Evolutionary conservation across 2,329 filamentous ascomycete species (phyloP).

Genomic region (Daldinia sp.): DNA sequence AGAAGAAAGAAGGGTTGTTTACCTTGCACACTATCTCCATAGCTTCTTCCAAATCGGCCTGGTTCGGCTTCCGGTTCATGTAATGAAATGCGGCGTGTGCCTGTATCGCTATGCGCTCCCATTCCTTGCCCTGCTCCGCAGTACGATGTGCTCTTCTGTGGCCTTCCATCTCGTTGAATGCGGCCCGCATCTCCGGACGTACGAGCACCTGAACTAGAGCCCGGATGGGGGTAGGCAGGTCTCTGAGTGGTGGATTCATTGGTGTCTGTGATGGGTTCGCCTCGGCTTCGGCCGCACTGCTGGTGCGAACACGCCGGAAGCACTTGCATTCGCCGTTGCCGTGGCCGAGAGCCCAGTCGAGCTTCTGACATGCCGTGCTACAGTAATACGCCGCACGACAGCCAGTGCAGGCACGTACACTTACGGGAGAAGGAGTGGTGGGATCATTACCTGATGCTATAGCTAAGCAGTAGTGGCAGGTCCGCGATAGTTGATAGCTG

Average conservation of each 20-base stretch:
- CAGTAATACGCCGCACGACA: slow-evolving; percentile 66
- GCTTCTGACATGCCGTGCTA: slow-evolving; percentile 59
- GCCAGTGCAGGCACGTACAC: slow-evolving; percentile 56
- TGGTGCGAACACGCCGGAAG: slow-evolving; percentile 52
- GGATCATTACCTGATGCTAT: neutral
- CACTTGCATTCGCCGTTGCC: slow-evolving; percentile 62
- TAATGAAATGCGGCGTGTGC: slow-evolving; percentile 60
- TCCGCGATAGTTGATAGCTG: slow-evolving; percentile 50
- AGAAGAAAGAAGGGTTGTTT: neutral
- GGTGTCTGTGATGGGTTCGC: neutral
- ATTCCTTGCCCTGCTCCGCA: slow-evolving; percentile 48
- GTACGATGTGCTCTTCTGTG: slow-evolving; percentile 49
- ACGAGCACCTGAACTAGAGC: slow-evolving; percentile 62
- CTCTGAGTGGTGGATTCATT: no score
- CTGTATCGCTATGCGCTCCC: slow-evolving; percentile 55
- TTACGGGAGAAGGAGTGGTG: neutral
- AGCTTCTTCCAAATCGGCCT: slow-evolving; percentile 51
- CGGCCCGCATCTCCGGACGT: slow-evolving; percentile 46
- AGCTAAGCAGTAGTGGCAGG: slow-evolving; percentile 61
- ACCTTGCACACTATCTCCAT: slow-evolving; percentile 64
- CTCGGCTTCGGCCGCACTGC: neutral
- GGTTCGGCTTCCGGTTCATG: slow-evolving; percentile 50
- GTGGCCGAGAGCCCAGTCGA: slow-evolving; percentile 63
- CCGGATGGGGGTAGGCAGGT: slow-evolving; percentile 63
- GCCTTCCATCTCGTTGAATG: slow-evolving; percentile 54